These are phyloP conservation scores for Lonicera japonica DNA, from an alignment of 129 eudicot genomes.

Conservation along the genomic window DNA sequence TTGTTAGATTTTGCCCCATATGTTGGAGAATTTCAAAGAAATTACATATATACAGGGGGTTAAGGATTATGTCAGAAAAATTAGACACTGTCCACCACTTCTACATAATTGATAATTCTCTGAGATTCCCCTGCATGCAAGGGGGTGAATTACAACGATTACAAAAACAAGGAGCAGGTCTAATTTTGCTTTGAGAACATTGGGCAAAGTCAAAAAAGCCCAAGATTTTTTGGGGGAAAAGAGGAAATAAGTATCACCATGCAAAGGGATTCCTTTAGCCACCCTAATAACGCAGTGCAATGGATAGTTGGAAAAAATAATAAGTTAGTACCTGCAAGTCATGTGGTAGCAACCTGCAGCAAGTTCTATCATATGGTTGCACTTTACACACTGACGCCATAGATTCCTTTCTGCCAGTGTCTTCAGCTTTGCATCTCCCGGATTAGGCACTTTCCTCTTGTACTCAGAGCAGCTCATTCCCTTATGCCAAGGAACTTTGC, in stretches of 20 bases:
- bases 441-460: constrained; percentile 35
- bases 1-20: no score
- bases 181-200: no score
- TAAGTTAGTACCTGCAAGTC: constrained; percentile 70
- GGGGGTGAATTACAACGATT: no score
- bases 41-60: no score
- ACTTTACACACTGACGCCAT: constrained; percentile 83
- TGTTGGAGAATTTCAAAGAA: no score
- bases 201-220: no score
- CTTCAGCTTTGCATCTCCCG: constrained; percentile 65
- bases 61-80: no score
- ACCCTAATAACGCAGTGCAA: background rate
- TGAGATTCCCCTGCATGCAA: no score
- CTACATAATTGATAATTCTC: no score
- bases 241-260: background rate
- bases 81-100: no score
- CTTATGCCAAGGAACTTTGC: constrained; percentile 82
- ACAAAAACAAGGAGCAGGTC: no score
- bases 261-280: background rate
- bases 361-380: constrained; percentile 81
- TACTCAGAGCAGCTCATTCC: constrained; percentile 42
- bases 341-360: constrained; percentile 83
- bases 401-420: constrained; percentile 56
- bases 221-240: background rate
- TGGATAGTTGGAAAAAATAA: background rate